Base-by-base conservation (phyloP, 2,329 filamentous ascomycete genomes). In the Alternaria dauci region DNA sequence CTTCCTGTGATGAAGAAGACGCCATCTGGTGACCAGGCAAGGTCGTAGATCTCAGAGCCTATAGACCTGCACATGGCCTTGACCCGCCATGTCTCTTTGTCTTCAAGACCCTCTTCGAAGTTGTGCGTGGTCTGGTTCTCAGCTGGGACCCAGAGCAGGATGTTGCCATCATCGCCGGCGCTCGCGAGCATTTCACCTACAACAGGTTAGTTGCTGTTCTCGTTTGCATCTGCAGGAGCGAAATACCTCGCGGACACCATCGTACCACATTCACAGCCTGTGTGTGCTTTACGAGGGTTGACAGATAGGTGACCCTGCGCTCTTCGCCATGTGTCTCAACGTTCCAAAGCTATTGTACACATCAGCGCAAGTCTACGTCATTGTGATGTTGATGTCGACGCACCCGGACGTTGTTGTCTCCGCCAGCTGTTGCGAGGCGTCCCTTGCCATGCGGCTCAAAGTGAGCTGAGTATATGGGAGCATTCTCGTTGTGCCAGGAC, bases 21-120 rank as follows among this genome's bases (percentile, higher is more conserved):
- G 39, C 92, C 93, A 79, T 99, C 95, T n/a, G 96, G 96, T 50
- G 95, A 98, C 96, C 95, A 99, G 52, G 95, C 95, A 58, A 99
- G 83, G 79, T 99, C 95, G 81, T 99, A 99, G 69, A 99, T 98
- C 79, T 99, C 95, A 11, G 94, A 93, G 36, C 94, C 94, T 63
- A 91, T 92, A 46, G 94, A 96, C 63, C 95, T 89, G 80, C 94
- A 98, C 95, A 98, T 98, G 77, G 97, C 93, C 81, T 96, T 98
- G 64, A 94, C 91, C 63, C 94, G 87, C 95, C 95, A 99, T 68
- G 92, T 92, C 80, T 99, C 95, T 80, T 97, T 96, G 78, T 99
- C 95, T 71, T 97, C 95, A 56, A 90, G 85, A 50, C 87, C 88
- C 71, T 97, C 93, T 72, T 94, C 91, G 65, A 94, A 94, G 74